phyloP scores from a whole-genome alignment of 1,284 basidiomycete genomes.

The Mrakiaceae sp. region DNA sequence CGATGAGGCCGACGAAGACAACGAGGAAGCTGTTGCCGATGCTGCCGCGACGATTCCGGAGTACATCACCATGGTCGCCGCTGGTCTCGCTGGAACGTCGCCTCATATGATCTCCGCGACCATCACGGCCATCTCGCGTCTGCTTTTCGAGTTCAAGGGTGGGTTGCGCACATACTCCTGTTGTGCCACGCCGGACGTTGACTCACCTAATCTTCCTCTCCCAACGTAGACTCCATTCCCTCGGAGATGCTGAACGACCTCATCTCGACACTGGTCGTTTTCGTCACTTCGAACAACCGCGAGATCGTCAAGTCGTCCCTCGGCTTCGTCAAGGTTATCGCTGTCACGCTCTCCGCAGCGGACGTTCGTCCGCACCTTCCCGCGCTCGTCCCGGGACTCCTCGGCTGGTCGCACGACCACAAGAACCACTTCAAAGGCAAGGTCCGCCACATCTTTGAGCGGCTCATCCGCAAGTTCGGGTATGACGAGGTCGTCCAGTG shows the following conservation, averaged over 20 bases:
- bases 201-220: not conserved
- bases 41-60: slow-evolving; percentile 69
- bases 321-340: slow-evolving; percentile 87
- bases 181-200: not conserved
- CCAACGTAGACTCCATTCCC: slow-evolving; percentile 54
- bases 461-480: slow-evolving; percentile 82
- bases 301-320: slow-evolving; percentile 96
- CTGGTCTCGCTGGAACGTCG: slow-evolving; percentile 81
- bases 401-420: slow-evolving; percentile 91
- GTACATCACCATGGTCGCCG: slow-evolving; percentile 93
- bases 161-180: slow-evolving; percentile 15
- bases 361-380: slow-evolving; percentile 64
- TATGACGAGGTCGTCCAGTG: slow-evolving; percentile 61
- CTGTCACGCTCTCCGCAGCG: slow-evolving; percentile 66
- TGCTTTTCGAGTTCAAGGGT: slow-evolving; percentile 97
- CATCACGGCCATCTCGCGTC: slow-evolving; percentile 81
- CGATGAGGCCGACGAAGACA: slow-evolving; percentile 32
- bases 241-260: slow-evolving; percentile 73
- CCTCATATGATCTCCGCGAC: slow-evolving; percentile 99
- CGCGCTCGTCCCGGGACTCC: slow-evolving; percentile 68
- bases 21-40: no score
- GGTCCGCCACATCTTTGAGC: slow-evolving; percentile 92
- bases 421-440: slow-evolving; percentile 98
- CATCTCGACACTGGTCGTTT: slow-evolving; percentile 75
- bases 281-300: slow-evolving; percentile 83